These are phyloP conservation scores for Quercus alba DNA, from an alignment of 306 rosid genomes.

Conservation along the genomic window DNA sequence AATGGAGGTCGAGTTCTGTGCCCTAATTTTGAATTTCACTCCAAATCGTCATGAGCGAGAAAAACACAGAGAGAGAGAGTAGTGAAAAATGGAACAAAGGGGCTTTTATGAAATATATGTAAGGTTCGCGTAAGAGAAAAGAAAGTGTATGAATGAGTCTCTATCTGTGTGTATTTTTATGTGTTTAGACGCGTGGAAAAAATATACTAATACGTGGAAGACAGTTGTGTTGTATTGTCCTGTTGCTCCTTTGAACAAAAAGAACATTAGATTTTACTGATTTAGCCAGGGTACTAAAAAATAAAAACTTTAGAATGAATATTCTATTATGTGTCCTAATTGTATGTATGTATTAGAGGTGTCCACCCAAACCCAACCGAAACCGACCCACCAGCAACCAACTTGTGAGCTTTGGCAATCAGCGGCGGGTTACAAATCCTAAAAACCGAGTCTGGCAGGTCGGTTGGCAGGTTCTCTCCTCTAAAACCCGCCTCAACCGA, in stretches of 20 bases:
- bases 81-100: neutral
- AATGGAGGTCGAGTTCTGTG: constrained; percentile 4
- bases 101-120: neutral
- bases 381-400: fast-evolving
- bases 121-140: neutral
- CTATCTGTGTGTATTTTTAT: neutral
- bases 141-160: neutral
- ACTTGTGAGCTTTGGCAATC: fast-evolving
- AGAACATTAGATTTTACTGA: no score
- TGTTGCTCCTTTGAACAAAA: no score
- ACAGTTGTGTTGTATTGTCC: no score
- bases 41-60: constrained; percentile 27
- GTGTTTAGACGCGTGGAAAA: no score
- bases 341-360: no score
- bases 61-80: neutral
- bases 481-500: no score
- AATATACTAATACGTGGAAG: no score
- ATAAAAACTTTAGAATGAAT: no score
- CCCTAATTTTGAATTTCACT: constrained; percentile 46
- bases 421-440: fast-evolving
- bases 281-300: no score
- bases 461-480: no score
- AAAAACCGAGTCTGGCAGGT: fast-evolving
- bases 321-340: no score
- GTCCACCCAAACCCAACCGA: no score